Conservation (phyloP, 2,329 filamentous ascomycete species). For the Talaromyces sp. region DNA sequence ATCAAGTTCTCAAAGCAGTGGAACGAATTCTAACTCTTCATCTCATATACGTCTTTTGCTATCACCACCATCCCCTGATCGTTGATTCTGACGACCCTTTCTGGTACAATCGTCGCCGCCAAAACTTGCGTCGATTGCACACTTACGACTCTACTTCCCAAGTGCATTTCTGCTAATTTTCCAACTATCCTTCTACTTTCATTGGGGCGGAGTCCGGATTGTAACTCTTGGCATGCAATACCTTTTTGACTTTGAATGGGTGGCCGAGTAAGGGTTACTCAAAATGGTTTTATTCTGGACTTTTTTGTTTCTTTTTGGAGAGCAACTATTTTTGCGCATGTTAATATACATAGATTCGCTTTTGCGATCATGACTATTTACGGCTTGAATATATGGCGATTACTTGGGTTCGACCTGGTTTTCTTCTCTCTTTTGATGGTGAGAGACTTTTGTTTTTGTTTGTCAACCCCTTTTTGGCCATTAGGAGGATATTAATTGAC, state of each 20-base stretch:
- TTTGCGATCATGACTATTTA: conserved; percentile 15
- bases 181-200: neutral
- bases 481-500: neutral
- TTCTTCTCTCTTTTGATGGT: neutral
- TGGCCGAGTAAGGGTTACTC: neutral
- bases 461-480: neutral
- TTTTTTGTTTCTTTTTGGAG: neutral
- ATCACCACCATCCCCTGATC: conserved; percentile 12
- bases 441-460: neutral
- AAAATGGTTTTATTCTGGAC: neutral
- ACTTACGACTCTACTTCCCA: neutral
- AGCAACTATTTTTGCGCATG: neutral
- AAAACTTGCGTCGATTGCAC: neutral
- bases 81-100: conserved; percentile 28
- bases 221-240: neutral
- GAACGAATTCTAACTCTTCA: conserved; percentile 6
- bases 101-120: conserved; percentile 24
- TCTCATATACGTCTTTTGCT: conserved; percentile 12
- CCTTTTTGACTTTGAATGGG: neutral
- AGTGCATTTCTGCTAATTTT: neutral
- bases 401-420: neutral
- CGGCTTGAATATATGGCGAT: conserved; percentile 4
- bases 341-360: conserved; percentile 7
- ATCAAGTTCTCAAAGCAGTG: conserved; percentile 10
- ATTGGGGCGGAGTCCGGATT: conserved; percentile 9